These are phyloP conservation scores for Suillus weaverae DNA, from an alignment of 768 basidiomycete species.

Conservation along the genomic window DNA sequence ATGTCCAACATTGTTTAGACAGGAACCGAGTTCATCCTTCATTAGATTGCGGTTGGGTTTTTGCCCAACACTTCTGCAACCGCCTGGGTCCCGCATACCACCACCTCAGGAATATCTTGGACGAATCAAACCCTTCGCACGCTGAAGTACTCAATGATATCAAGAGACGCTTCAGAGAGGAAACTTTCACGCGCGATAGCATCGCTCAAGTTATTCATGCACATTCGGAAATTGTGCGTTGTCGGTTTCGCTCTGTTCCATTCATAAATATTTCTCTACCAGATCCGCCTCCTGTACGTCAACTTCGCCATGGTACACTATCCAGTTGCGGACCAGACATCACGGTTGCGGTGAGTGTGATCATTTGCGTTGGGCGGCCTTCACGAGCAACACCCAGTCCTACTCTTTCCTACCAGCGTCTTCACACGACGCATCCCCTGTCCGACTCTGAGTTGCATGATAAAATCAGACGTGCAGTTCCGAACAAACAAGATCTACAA, in stretches of 20 bases:
- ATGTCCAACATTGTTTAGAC: constrained; percentile 24
- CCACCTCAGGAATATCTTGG: constrained; percentile 82
- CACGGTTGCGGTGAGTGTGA: constrained; percentile 63
- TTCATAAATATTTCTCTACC: not conserved
- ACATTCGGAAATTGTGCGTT: constrained; percentile 79
- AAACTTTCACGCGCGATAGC: constrained; percentile 95
- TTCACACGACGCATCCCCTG: constrained; percentile 83
- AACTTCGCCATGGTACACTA: constrained; percentile 98
- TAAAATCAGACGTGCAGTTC: constrained; percentile 80
- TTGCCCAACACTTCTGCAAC: constrained; percentile 98
- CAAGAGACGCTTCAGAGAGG: constrained; percentile 94
- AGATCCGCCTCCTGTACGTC: constrained; percentile 93
- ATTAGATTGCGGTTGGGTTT: constrained; percentile 93
- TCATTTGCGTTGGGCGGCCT: not conserved
- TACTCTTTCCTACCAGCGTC: constrained; percentile 93
- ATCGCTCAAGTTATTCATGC: constrained; percentile 87
- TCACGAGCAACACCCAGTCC: constrained; percentile 51
- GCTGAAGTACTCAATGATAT: constrained; percentile 94
- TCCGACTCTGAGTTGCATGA: constrained; percentile 82
- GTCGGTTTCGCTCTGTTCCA: not conserved
- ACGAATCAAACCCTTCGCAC: constrained; percentile 87
- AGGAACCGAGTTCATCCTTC: constrained; percentile 5
- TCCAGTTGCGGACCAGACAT: constrained; percentile 55
- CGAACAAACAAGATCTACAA: constrained; percentile 90
- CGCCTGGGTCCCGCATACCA: constrained; percentile 90